A percentile compares a stretch with the other conserved stretches of the same genome.
phyloP scores from a whole-genome alignment of 164 flowering plant genomes.

The Vitis cinerea region DNA sequence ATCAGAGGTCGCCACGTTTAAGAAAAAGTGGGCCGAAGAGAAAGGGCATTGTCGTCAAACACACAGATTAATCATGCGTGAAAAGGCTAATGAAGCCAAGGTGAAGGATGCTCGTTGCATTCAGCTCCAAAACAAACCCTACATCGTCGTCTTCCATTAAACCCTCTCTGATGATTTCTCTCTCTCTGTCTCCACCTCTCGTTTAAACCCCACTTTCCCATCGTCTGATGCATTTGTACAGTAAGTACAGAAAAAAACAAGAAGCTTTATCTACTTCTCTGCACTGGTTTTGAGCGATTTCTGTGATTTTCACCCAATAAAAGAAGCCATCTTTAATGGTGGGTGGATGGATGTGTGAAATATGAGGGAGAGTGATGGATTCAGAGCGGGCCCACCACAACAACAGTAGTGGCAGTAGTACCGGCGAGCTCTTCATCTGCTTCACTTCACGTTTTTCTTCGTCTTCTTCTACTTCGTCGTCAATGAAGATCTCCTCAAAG shows the following conservation, averaged over 20 bases:
- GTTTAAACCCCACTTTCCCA: too few species aligned
- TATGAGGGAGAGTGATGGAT: slow-evolving; percentile 9
- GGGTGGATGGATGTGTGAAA: not conserved
- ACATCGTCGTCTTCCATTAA: not conserved
- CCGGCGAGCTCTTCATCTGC: slow-evolving; percentile 70
- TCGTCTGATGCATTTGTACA: too few species aligned
- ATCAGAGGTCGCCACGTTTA: too few species aligned
- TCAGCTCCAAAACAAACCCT: not conserved
- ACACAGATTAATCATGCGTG: not conserved
- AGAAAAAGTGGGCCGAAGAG: too few species aligned
- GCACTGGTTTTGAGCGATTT: too few species aligned
- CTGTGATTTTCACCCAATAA: too few species aligned
- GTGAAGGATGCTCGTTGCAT: not conserved
- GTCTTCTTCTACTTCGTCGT: slow-evolving; percentile 57
- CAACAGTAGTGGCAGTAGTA: slow-evolving; percentile 14
- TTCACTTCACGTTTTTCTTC: slow-evolving; percentile 71
- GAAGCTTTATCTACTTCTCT: too few species aligned
- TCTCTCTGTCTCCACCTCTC: too few species aligned
- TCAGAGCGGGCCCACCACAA: slow-evolving; percentile 31
- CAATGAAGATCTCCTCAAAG: slow-evolving; percentile 67
- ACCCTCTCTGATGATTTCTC: too few species aligned
- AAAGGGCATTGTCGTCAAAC: slow-evolving; percentile 6
- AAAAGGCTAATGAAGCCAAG: not conserved
- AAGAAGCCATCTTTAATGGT: not conserved
- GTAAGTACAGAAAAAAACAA: too few species aligned